Evolutionary conservation across 1,284 basidiomycete species (phyloP), one percentile per base, ranked within the genome.

Genomic region (Xerocomus amazonicus): DNA sequence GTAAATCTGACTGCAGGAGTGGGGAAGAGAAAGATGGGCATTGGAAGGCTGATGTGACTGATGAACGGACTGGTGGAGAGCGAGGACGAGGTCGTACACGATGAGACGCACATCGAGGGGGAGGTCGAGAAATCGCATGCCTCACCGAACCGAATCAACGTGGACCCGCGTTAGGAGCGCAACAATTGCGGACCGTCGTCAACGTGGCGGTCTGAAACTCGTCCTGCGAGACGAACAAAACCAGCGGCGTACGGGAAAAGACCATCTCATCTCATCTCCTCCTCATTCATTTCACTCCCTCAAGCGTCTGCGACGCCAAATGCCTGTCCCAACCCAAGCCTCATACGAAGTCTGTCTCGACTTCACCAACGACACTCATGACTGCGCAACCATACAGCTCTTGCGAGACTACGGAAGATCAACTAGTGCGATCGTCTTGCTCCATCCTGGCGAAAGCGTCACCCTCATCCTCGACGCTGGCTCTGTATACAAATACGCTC

Each of bases 391-490:
- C 38, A 72, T 87, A 27, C 84, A 87, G 63, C 72, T 84, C 27
- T 68, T 82, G 50, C 74, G 76, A 37, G 80, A 85, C 66, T 86
- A 85, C 56, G 82, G 81, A 42, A 71, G 76, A 47, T 73, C 73
- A 47, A 69, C 76, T 17, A 76, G 74, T 50, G 73, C 79, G 45
- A 73, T 80, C 54, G 73, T 84, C 43, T 62, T 85, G 16, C 70
- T 87, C 33, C 73, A 78, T 56, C 83, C 84, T 5, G 75, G 78
- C 42, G 84, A 87, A 59, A 77, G 75, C 45, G 69, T 86, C 45
- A 80, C 81, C 35, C 73, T 86, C 53, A 74, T 87, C 53, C 74
- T 87, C 52, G 81, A 84, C 60, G 82, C 84, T 36, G 83, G 84
- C 14, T 76, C 78, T 19, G 69, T 78, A 40, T 87, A 87, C 71